Percentiles rank a stretch among this genome's conserved stretches.
These are phyloP conservation scores for Axilococcus clingmanii DNA, from an alignment of 139 green algal genomes.

Conservation along the genomic window DNA sequence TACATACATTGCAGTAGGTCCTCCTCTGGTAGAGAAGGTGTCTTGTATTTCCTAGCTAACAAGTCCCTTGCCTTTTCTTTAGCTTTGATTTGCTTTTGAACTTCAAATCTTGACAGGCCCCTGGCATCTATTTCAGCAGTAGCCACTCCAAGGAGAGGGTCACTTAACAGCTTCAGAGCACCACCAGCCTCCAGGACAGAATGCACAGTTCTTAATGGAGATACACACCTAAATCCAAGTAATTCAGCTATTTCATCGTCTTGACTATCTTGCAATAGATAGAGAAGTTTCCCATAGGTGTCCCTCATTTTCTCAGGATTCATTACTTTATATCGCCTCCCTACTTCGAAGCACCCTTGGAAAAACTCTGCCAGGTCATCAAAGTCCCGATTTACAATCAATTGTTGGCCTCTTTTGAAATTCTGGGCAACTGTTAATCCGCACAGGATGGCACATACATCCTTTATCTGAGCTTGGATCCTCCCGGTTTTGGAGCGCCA, in stretches of 20 bases:
- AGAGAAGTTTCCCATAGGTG: constrained; percentile 74
- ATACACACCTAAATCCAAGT: constrained; percentile 61
- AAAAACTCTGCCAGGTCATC: constrained; percentile 64
- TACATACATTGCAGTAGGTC: constrained; percentile 81
- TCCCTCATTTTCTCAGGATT: constrained; percentile 91
- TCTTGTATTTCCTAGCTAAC: constrained; percentile 55
- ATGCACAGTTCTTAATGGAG: constrained; percentile 66
- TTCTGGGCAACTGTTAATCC: constrained; percentile 69
- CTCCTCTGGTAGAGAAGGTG: constrained; percentile 33
- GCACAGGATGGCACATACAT: constrained; percentile 82
- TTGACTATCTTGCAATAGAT: constrained; percentile 71
- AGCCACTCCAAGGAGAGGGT: constrained; percentile 60
- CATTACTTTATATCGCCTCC: constrained; percentile 85
- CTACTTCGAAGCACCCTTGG: constrained; percentile 76
- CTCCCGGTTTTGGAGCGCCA: constrained; percentile 64
- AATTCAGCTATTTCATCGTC: constrained; percentile 58
- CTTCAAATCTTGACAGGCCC: constrained; percentile 24
- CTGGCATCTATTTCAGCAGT: constrained; percentile 76
- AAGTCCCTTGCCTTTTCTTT: constrained; percentile 41
- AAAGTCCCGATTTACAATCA: constrained; percentile 74
- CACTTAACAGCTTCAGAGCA: constrained; percentile 44
- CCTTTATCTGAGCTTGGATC: constrained; percentile 73
- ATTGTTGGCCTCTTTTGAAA: constrained; percentile 75
- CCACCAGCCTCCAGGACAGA: constrained; percentile 61
- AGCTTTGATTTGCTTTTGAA: constrained; percentile 77